Conservation (phyloP, 805 yeast genomes). For the Saccharomycopsis sp. region DNA sequence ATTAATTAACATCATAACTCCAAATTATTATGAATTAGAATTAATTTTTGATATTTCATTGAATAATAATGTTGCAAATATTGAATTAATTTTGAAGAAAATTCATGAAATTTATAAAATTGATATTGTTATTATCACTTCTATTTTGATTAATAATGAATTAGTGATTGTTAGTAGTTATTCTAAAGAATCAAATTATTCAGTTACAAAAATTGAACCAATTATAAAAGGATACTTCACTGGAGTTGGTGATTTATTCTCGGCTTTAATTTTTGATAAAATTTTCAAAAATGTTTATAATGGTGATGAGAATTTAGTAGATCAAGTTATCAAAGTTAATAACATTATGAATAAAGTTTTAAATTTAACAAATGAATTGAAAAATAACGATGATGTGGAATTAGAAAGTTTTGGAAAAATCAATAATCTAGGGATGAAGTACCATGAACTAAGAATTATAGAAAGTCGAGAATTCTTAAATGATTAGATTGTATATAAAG, state of each 20-base stretch:
- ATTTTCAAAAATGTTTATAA: constrained; percentile 25
- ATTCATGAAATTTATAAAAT: constrained; percentile 42
- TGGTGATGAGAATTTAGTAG: constrained; percentile 16
- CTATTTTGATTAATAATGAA: constrained; percentile 29
- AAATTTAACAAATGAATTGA: constrained; percentile 29
- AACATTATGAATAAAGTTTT: constrained; percentile 46
- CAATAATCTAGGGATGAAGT: constrained; percentile 1
- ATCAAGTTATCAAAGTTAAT: constrained; percentile 43
- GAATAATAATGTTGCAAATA: constrained; percentile 29
- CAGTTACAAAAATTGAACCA: constrained; percentile 27
- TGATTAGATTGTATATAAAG: neutral
- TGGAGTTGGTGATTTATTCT: constrained; percentile 89
- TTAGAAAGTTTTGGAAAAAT: constrained; percentile 1
- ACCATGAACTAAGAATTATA: constrained; percentile 9
- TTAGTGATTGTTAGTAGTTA: too few relatives aligned
- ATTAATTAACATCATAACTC: constrained; percentile 66
- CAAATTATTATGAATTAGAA: constrained; percentile 86
- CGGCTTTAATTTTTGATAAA: constrained; percentile 66
- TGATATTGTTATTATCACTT: constrained; percentile 57
- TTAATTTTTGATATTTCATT: constrained; percentile 41
- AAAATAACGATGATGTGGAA: neutral
- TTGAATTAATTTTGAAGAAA: constrained; percentile 35
- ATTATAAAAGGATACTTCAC: constrained; percentile 74
- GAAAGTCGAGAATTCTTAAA: neutral
- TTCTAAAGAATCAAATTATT: constrained; percentile 15